phyloP scores from a whole-genome alignment of 1,284 basidiomycete genomes.

The Trametes pubescens region DNA sequence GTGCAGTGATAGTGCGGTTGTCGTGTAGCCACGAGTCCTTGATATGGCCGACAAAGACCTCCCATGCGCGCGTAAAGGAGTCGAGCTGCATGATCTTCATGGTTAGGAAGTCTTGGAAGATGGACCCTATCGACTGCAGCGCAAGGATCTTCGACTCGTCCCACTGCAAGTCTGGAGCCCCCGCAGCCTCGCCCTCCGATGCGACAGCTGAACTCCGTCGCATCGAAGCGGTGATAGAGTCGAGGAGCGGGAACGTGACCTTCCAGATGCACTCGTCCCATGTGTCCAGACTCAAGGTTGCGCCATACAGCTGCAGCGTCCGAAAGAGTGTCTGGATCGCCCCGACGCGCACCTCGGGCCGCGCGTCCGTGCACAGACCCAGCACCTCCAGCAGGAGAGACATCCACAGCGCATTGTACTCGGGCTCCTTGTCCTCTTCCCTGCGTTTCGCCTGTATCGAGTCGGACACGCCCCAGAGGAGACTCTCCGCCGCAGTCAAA shows the following conservation, averaged over 20 bases:
- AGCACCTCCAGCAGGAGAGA: conserved; percentile 87
- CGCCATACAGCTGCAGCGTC: conserved; percentile 92
- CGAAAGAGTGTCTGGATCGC: conserved; percentile 96
- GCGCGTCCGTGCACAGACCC: conserved; percentile 80
- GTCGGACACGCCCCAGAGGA: conserved; percentile 95
- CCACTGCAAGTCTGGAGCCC: conserved; percentile 58
- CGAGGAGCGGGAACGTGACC: conserved; percentile 89
- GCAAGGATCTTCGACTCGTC: conserved; percentile 92
- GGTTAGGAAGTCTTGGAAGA: conserved; percentile 83
- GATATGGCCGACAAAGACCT: conserved; percentile 74
- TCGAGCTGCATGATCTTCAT: conserved; percentile 77
- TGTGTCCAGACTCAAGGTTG: conserved; percentile 76
- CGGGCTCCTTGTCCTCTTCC: conserved; percentile 68
- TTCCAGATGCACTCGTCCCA: conserved; percentile 93
- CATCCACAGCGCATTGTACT: conserved; percentile 91
- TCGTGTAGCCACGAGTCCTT: conserved; percentile 76
- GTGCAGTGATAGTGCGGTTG: conserved; percentile 74
- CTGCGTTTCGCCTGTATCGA: conserved; percentile 84
- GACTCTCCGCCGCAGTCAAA: conserved; percentile 87
- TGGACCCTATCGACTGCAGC: conserved; percentile 83
- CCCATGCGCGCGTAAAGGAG: conserved; percentile 77
- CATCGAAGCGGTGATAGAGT: conserved; percentile 70
- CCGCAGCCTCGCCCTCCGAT: conserved; percentile 21
- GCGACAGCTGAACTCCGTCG: conserved; percentile 44
- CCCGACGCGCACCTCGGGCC: conserved; percentile 90